Evolutionary conservation across 2,329 filamentous ascomycete species (phyloP), one percentile per base, ranked within the genome.

Genomic region (Ophiostoma ips): DNA sequence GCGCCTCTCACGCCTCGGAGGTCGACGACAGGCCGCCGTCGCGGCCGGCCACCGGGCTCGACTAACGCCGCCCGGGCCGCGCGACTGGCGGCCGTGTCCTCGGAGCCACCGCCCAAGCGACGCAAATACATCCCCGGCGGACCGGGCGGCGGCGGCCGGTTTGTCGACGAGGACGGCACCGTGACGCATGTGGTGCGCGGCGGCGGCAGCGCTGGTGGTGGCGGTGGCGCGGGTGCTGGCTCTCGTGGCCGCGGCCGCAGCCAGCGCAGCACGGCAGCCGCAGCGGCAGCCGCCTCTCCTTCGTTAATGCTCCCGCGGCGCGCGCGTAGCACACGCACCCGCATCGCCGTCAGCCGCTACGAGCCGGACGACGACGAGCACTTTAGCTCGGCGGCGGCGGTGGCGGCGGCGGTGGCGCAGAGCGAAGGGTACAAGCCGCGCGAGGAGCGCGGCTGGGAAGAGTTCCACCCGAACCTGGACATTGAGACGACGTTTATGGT

Each of bases 391-490:
- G 87, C 83, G n/a, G 87, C 90, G 12, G 88, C 88, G 28, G 86
- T 89, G 21, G 87, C 89, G 47, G 88, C 87, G 6, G 84, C 85
- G 4, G 84, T 92, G 52, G 86, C 87, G 58, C 88, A 95, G 62
- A 89, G 81, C 59, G 92, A 96, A 69, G 89, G 90, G 47, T 96
- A 96, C 68, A 98, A 98, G 64, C 92, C 92, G 31, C 77, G 92
- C 61, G 92, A 98, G 67, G 92, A 98, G 69, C 81, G 90, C 55
- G 87, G 87, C 48, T 98, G 90, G 88, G 89, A 95, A 61, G 92
- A 98, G 63, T 96, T 96, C 56, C 92, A 98, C 65, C 88, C 87
- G 0, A 87, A 95, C 59, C 77, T 98, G 48, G 89, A 96, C 67
- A 88, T 95, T 46, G 87, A 95, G 51, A 76, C 76, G 12, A 78